Evolutionary conservation across 1,139 yeast species (phyloP).

Genomic region (Eremothecium coryli): DNA sequence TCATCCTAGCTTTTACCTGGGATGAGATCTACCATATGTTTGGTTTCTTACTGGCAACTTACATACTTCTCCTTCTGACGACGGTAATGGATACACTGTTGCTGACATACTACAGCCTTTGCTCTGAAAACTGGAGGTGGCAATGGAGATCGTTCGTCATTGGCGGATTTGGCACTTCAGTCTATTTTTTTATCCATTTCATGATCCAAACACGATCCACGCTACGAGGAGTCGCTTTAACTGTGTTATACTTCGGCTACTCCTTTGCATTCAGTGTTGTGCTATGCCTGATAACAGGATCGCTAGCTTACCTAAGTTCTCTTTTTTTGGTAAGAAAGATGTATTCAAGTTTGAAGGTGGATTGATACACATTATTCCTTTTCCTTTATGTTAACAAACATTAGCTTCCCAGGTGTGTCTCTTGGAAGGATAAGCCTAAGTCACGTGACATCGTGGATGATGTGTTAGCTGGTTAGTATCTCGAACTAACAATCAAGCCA

Average conservation of each 20-base stretch:
- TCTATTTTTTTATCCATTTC: slow-evolving; percentile 79
- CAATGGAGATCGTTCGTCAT: slow-evolving; percentile 88
- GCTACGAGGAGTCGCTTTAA: slow-evolving; percentile 66
- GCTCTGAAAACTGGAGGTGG: slow-evolving; percentile 93
- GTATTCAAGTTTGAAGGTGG: slow-evolving; percentile 80
- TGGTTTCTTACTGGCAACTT: slow-evolving; percentile 88
- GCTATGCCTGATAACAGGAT: slow-evolving; percentile 76
- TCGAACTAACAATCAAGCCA: too few species aligned
- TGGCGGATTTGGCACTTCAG: slow-evolving; percentile 75
- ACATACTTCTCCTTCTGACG: slow-evolving; percentile 70
- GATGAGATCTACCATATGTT: slow-evolving; percentile 93
- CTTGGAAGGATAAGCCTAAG: too few species aligned
- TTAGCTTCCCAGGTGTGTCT: too few species aligned
- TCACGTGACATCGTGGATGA: too few species aligned
- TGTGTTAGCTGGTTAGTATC: too few species aligned
- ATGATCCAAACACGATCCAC: slow-evolving; percentile 60
- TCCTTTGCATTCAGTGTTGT: slow-evolving; percentile 60
- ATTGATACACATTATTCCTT: slow-evolving; percentile 30
- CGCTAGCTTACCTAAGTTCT: slow-evolving; percentile 74
- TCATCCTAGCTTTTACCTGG: slow-evolving; percentile 83
- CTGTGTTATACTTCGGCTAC: slow-evolving; percentile 80
- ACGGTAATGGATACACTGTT: slow-evolving; percentile 74
- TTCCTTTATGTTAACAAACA: too few species aligned
- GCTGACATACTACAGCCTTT: slow-evolving; percentile 74
- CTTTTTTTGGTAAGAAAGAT: slow-evolving; percentile 70